phyloP scores from a whole-genome alignment of 2,329 filamentous ascomycete genomes.

The Xylaria hypoxylon region DNA sequence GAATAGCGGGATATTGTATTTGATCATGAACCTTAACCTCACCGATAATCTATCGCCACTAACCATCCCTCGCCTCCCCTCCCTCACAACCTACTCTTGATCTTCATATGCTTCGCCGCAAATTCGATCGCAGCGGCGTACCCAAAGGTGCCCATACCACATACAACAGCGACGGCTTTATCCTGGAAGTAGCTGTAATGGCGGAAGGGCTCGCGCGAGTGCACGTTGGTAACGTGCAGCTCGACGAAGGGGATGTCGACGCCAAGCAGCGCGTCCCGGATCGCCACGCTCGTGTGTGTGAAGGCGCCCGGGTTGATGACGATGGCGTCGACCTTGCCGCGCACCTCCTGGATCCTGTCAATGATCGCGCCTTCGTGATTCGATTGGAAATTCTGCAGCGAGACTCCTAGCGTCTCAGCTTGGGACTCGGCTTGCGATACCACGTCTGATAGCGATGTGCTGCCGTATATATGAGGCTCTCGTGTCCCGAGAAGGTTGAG shows the following conservation, averaged over 20 bases:
- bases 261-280: constrained; percentile 78
- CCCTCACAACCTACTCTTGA: constrained; percentile 47
- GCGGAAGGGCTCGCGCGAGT: constrained; percentile 75
- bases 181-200: constrained; percentile 79
- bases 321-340: constrained; percentile 68
- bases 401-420: constrained; percentile 59
- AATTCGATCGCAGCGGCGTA: constrained; percentile 71
- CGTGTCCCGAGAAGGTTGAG: constrained; percentile 82
- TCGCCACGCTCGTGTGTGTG: constrained; percentile 80
- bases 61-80: too few relatives aligned
- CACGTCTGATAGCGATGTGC: constrained; percentile 74
- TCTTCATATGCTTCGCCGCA: constrained; percentile 60
- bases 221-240: constrained; percentile 81
- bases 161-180: constrained; percentile 79
- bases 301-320: constrained; percentile 82
- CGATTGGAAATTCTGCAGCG: constrained; percentile 74
- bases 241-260: constrained; percentile 80
- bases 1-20: neutral
- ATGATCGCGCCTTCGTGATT: constrained; percentile 82
- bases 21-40: neutral
- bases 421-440: constrained; percentile 62
- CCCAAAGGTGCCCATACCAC: constrained; percentile 73
- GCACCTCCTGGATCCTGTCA: constrained; percentile 77
- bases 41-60: neutral
- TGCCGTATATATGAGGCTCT: constrained; percentile 79